phyloP scores from a whole-genome alignment of 495 filamentous ascomycete genomes.

The Annulohypoxylon stygium region DNA sequence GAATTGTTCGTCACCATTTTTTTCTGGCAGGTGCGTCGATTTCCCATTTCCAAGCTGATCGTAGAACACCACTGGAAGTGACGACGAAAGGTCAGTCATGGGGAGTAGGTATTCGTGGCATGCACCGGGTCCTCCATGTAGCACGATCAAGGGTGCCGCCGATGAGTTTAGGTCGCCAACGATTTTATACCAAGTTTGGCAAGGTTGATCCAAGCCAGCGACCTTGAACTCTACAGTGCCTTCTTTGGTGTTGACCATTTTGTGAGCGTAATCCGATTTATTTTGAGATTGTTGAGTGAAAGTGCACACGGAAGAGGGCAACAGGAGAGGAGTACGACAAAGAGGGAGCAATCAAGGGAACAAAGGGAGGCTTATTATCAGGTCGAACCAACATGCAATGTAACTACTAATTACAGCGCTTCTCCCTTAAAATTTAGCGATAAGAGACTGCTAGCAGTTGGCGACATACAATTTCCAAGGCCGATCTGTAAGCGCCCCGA shows the following conservation, averaged over 20 bases:
- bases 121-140: slow-evolving; percentile 64
- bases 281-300: background rate
- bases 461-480: too few relatives aligned
- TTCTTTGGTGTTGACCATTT: slow-evolving; percentile 6
- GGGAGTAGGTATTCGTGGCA: slow-evolving; percentile 60
- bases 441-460: too few relatives aligned
- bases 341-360: too few relatives aligned
- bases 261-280: background rate
- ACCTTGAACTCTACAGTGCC: slow-evolving; percentile 44
- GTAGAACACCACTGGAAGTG: slow-evolving; percentile 63
- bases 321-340: too few relatives aligned
- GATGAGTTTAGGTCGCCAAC: slow-evolving; percentile 50
- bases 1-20: slow-evolving; percentile 57
- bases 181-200: slow-evolving; percentile 56
- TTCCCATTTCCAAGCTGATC: slow-evolving; percentile 65
- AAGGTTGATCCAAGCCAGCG: slow-evolving; percentile 41
- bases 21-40: slow-evolving; percentile 61
- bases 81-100: slow-evolving; percentile 51
- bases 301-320: background rate
- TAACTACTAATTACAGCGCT: too few relatives aligned
- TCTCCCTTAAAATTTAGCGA: too few relatives aligned
- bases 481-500: too few relatives aligned
- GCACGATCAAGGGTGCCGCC: slow-evolving; percentile 53
- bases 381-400: too few relatives aligned
- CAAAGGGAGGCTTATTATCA: too few relatives aligned